Percentiles rank a stretch among this genome's conserved stretches.
Evolutionary conservation across 1,139 yeast genomes (phyloP).

Genomic region (Yamadazyma sp.): DNA sequence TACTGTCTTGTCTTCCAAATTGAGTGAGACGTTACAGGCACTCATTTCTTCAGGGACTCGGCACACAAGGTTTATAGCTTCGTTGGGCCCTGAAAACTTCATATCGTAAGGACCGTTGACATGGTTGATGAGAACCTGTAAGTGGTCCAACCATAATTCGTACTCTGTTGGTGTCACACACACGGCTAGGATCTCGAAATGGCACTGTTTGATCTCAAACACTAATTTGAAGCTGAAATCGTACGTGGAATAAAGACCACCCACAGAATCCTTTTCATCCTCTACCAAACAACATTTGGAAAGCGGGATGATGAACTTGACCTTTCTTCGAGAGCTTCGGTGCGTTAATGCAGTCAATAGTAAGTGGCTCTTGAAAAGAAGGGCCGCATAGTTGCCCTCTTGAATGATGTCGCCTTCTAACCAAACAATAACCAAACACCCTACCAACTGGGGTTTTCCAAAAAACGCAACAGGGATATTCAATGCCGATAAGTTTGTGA

Average conservation of each 20-base stretch:
- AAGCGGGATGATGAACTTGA: constrained; percentile 51
- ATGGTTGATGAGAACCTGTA: constrained; percentile 30
- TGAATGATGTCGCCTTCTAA: constrained; percentile 20
- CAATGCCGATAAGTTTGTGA: background rate
- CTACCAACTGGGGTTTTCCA: constrained; percentile 40
- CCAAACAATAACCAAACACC: constrained; percentile 44
- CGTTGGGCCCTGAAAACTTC: constrained; percentile 25
- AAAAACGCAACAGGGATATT: constrained; percentile 26
- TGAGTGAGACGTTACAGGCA: constrained; percentile 14
- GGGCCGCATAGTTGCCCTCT: constrained; percentile 31
- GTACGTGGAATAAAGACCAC: constrained; percentile 38
- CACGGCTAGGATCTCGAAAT: constrained; percentile 48
- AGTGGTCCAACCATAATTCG: constrained; percentile 39
- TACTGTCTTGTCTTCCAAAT: background rate
- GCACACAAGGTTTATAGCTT: constrained; percentile 6
- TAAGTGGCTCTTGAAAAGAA: constrained; percentile 54
- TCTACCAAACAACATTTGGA: constrained; percentile 28
- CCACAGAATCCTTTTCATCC: constrained; percentile 24
- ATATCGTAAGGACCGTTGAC: constrained; percentile 44
- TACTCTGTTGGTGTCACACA: constrained; percentile 35
- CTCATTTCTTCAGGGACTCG: constrained; percentile 6
- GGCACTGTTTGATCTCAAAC: constrained; percentile 42
- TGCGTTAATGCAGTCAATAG: constrained; percentile 20
- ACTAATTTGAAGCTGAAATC: constrained; percentile 39
- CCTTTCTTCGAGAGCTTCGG: constrained; percentile 23